A percentile compares a stretch with the other conserved stretches of the same genome.
These are phyloP conservation scores for Boletus pseudopeckii DNA, from an alignment of 768 basidiomycete genomes.

Conservation along the genomic window DNA sequence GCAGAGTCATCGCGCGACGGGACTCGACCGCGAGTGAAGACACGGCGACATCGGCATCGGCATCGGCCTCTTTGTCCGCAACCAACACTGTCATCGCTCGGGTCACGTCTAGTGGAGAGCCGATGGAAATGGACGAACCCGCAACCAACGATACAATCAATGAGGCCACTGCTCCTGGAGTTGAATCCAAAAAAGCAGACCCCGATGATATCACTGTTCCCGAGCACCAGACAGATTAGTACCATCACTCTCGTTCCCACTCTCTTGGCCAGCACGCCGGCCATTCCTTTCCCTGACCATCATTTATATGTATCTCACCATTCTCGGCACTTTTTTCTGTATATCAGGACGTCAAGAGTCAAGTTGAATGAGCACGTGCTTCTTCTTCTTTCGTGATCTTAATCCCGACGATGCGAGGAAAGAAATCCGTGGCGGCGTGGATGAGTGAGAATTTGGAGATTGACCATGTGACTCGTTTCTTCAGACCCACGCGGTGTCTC, in stretches of 20 bases:
- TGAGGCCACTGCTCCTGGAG: neutral
- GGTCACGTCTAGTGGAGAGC: slow-evolving; percentile 16
- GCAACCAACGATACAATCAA: neutral
- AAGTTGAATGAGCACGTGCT: neutral
- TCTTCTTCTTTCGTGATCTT: too few species aligned
- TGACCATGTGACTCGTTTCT: too few species aligned
- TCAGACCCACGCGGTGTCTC: too few species aligned
- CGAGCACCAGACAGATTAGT: slow-evolving; percentile 4
- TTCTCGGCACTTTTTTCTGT: slow-evolving; percentile 16
- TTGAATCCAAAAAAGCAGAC: slow-evolving; percentile 6
- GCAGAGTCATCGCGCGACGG: slow-evolving; percentile 38
- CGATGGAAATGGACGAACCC: slow-evolving; percentile 12
- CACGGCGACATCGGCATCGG: slow-evolving; percentile 36
- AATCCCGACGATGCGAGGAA: too few species aligned
- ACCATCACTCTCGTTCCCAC: neutral
- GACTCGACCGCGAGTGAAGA: slow-evolving; percentile 55
- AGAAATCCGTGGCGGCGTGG: too few species aligned
- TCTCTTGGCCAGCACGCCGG: neutral
- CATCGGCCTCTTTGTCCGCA: slow-evolving; percentile 33
- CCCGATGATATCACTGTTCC: neutral
- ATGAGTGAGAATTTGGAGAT: too few species aligned
- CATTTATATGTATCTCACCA: slow-evolving; percentile 15
- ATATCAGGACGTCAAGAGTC: slow-evolving; percentile 5
- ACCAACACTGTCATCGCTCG: slow-evolving; percentile 8
- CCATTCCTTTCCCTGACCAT: slow-evolving; percentile 3